Percentiles rank a stretch among this genome's conserved stretches.
phyloP scores from a whole-genome alignment of 75 land plant species.

The Picea sitchensis region DNA sequence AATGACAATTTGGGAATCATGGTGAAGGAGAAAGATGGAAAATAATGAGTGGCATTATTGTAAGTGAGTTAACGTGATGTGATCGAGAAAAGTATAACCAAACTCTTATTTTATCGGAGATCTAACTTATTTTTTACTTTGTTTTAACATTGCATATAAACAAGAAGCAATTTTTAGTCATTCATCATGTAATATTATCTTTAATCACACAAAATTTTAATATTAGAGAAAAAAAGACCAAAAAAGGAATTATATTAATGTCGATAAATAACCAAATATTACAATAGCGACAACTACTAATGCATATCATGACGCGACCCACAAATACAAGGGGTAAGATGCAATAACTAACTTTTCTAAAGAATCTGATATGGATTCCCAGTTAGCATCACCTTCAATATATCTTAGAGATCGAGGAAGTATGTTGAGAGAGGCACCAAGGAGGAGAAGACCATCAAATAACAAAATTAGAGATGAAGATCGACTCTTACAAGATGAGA shows the following conservation, averaged over 20 bases:
- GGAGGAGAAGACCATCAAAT: background rate
- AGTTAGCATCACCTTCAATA: conserved; percentile 6
- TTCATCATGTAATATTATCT: background rate
- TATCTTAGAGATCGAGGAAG: background rate
- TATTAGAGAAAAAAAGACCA: background rate
- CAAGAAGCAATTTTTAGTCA: background rate
- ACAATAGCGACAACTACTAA: background rate
- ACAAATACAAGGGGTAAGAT: conserved; percentile 23
- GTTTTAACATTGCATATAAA: conserved; percentile 29
- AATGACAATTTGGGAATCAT: no score
- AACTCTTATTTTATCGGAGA: conserved; percentile 29
- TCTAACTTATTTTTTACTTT: conserved; percentile 39
- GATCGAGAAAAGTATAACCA: background rate
- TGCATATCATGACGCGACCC: conserved; percentile 42
- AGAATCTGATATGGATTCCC: background rate
- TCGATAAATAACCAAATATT: background rate
- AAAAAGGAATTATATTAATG: background rate
- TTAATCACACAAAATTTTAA: background rate
- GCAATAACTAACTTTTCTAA: conserved; percentile 36
- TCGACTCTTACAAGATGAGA: background rate
- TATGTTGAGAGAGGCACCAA: background rate
- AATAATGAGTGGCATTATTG: no score
- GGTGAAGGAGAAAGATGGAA: no score
- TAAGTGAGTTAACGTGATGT: no score
- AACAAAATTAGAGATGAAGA: conserved; percentile 15